Evolutionary conservation across 106 monocot genomes (phyloP).

Genomic region (Allium sativum): DNA sequence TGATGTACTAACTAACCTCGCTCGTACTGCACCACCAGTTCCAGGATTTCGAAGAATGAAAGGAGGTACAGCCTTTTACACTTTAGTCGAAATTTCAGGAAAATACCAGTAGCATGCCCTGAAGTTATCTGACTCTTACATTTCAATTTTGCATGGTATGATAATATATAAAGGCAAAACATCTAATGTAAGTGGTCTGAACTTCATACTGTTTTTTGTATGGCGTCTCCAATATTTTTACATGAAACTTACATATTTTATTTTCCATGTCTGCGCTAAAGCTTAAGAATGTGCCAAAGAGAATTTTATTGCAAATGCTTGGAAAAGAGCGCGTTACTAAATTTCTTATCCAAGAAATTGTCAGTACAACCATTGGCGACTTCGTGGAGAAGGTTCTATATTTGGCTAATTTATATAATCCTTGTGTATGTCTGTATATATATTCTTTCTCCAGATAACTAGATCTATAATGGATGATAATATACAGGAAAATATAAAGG

Average conservation of each 20-base stretch:
- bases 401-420: background rate
- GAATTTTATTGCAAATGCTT: conserved; percentile 60
- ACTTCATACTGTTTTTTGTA: too few species aligned
- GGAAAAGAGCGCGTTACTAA: conserved; percentile 65
- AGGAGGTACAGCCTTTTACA: conserved; percentile 32
- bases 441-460: background rate
- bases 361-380: conserved; percentile 38
- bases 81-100: background rate
- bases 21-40: conserved; percentile 66
- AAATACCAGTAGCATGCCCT: background rate
- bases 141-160: conserved; percentile 8
- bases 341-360: conserved; percentile 63
- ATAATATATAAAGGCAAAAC: conserved; percentile 42
- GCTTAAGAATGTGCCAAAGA: conserved; percentile 49
- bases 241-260: too few species aligned
- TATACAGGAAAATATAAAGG: conserved; percentile 43
- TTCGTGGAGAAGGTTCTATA: conserved; percentile 36
- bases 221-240: too few species aligned
- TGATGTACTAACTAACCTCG: conserved; percentile 41
- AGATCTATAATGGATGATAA: background rate
- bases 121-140: background rate
- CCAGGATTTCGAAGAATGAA: conserved; percentile 68
- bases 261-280: too few species aligned
- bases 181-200: conserved; percentile 38
- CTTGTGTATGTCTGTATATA: background rate